phyloP scores from a whole-genome alignment of 768 basidiomycete species.

The Pisolithus albus region DNA sequence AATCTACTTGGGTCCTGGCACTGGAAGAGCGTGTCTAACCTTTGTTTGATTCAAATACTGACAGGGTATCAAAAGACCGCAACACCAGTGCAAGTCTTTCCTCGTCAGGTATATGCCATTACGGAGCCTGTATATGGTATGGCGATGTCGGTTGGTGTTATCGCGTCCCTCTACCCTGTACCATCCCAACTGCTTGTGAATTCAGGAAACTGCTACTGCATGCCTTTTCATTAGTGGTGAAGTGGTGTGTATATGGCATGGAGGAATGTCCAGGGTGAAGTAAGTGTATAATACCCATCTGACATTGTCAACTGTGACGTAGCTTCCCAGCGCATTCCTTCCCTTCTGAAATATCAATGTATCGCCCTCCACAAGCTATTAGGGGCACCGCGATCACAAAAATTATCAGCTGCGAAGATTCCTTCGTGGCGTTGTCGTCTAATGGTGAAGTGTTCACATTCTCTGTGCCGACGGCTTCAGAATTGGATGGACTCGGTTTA shows the following conservation, averaged over 20 bases:
- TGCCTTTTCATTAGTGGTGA: slow-evolving; percentile 74
- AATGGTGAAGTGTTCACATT: slow-evolving; percentile 94
- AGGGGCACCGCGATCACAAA: slow-evolving; percentile 70
- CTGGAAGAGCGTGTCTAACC: background rate
- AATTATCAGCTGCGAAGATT: slow-evolving; percentile 69
- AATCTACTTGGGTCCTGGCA: too few species aligned
- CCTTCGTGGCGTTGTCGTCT: slow-evolving; percentile 75
- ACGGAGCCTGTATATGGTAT: slow-evolving; percentile 63
- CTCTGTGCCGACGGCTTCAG: slow-evolving; percentile 34
- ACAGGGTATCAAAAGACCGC: slow-evolving; percentile 71
- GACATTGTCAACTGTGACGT: background rate
- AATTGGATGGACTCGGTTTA: slow-evolving; percentile 16
- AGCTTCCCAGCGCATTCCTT: slow-evolving; percentile 77
- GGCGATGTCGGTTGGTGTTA: slow-evolving; percentile 58
- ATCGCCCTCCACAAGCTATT: slow-evolving; percentile 73
- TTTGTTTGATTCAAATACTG: background rate
- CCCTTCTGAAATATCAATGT: slow-evolving; percentile 67
- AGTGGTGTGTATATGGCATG: slow-evolving; percentile 78
- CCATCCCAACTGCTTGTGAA: background rate
- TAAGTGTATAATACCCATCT: slow-evolving; percentile 25
- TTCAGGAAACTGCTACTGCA: slow-evolving; percentile 73
- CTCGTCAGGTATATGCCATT: slow-evolving; percentile 76
- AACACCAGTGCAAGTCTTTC: slow-evolving; percentile 68
- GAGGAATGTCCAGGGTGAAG: slow-evolving; percentile 69
- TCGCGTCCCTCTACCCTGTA: background rate